phyloP scores from a whole-genome alignment of 345 rosid genomes.

The Carallia brachiata region DNA sequence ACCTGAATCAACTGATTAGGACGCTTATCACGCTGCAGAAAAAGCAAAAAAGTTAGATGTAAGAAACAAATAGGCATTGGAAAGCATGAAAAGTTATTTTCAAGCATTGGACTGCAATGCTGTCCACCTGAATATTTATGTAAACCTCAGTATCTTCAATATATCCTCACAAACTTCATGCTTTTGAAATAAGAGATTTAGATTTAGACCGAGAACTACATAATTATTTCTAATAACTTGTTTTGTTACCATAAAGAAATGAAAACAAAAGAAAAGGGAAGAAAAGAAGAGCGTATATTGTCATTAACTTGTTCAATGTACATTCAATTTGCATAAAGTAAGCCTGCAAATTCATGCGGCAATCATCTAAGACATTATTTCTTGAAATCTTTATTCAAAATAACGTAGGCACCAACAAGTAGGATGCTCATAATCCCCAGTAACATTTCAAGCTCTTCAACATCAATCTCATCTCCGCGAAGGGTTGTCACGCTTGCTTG shows the following conservation, averaged over 20 bases:
- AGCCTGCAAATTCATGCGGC: slow-evolving; percentile 50
- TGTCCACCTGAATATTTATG: slow-evolving; percentile 84
- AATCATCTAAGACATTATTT: neutral
- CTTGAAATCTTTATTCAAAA: neutral
- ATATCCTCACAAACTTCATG: slow-evolving; percentile 82
- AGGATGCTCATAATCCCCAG: slow-evolving; percentile 57
- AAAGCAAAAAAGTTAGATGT: slow-evolving; percentile 14
- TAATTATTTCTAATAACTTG: neutral
- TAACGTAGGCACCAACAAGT: slow-evolving; percentile 7
- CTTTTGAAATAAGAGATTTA: slow-evolving; percentile 20
- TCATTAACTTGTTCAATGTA: slow-evolving; percentile 79
- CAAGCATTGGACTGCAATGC: neutral
- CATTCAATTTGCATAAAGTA: slow-evolving; percentile 95
- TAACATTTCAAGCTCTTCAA: slow-evolving; percentile 98
- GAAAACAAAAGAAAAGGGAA: neutral
- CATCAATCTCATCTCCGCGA: slow-evolving; percentile 91
- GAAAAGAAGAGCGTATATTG: slow-evolving; percentile 40
- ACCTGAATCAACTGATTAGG: slow-evolving; percentile 98
- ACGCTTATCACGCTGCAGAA: slow-evolving; percentile 87
- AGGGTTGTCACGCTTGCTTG: slow-evolving; percentile 73
- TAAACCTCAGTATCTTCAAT: slow-evolving; percentile 98
- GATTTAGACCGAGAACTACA: neutral
- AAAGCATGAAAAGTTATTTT: neutral
- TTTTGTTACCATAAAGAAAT: neutral
- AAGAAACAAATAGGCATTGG: neutral